phyloP scores from a whole-genome alignment of 2,329 filamentous ascomycete species.

The Daldinia eschscholtzii region DNA sequence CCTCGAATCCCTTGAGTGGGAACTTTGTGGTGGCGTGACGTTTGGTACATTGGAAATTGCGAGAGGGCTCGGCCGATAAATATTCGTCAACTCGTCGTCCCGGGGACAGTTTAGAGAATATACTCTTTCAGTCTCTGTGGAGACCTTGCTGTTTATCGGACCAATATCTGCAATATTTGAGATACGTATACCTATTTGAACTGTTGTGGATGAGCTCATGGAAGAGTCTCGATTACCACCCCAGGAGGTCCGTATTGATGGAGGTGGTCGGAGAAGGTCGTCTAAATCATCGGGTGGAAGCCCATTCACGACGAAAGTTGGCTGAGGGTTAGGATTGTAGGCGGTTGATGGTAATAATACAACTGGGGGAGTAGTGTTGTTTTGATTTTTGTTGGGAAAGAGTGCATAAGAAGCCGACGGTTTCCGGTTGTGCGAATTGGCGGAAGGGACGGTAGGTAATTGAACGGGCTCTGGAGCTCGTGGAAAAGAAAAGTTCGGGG shows the following conservation, averaged over 20 bases:
- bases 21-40: constrained; percentile 43
- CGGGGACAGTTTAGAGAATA: constrained; percentile 56
- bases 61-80: constrained; percentile 53
- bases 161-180: constrained; percentile 69
- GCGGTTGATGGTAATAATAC: constrained; percentile 63
- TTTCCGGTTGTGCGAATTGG: constrained; percentile 52
- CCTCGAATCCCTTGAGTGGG: constrained; percentile 23
- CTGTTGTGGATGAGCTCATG: constrained; percentile 73
- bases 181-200: constrained; percentile 77
- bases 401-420: constrained; percentile 56
- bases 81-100: constrained; percentile 30
- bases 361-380: constrained; percentile 54
- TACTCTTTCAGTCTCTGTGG: constrained; percentile 54
- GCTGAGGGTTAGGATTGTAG: constrained; percentile 54
- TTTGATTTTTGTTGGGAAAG: constrained; percentile 54
- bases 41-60: constrained; percentile 41
- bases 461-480: constrained; percentile 52
- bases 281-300: constrained; percentile 38
- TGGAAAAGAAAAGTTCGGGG: constrained; percentile 45
- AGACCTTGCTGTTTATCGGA: constrained; percentile 52
- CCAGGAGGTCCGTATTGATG: constrained; percentile 57
- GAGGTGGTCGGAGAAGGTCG: constrained; percentile 59
- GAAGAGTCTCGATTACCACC: constrained; percentile 70
- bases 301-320: constrained; percentile 22
- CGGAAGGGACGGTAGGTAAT: constrained; percentile 44